Percentiles rank a stretch among this genome's conserved stretches.
Conservation (phyloP, 1,139 yeast genomes). For the Taphrina deformans region DNA sequence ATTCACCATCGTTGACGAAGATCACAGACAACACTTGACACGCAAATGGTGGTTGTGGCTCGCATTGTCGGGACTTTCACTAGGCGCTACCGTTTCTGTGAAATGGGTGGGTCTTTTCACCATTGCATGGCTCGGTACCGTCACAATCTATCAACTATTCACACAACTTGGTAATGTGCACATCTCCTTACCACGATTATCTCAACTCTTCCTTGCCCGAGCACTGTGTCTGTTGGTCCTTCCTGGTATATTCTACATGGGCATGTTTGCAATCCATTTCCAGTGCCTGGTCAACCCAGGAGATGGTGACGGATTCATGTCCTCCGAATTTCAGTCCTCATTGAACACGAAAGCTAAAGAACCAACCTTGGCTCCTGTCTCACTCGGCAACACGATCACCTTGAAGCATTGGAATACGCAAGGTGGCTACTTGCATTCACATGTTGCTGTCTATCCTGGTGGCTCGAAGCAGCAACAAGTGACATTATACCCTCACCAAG, state of each 20-base stretch:
- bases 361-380: constrained; percentile 75
- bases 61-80: constrained; percentile 70
- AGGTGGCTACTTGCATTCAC: constrained; percentile 96
- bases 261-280: constrained; percentile 80
- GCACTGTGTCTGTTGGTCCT: constrained; percentile 64
- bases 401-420: constrained; percentile 79
- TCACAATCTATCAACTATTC: constrained; percentile 80
- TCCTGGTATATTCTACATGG: constrained; percentile 66
- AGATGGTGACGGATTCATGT: constrained; percentile 85
- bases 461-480: constrained; percentile 96
- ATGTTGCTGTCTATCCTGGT: constrained; percentile 74
- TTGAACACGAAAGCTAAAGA: constrained; percentile 65
- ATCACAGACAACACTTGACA: constrained; percentile 59
- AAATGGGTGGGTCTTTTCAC: constrained; percentile 99
- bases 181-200: constrained; percentile 46
- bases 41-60: constrained; percentile 69
- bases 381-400: constrained; percentile 76
- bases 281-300: constrained; percentile 69
- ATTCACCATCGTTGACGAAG: constrained; percentile 61
- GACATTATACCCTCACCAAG: constrained; percentile 90
- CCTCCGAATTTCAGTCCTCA: constrained; percentile 81
- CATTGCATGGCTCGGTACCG: constrained; percentile 81
- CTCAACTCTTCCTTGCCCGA: constrained; percentile 58
- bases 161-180: constrained; percentile 80
- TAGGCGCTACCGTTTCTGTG: constrained; percentile 76